Evolutionary conservation across 257 asterid species (phyloP), one percentile per base, ranked within the genome.

Genomic region (Jaltomata sinuosa): DNA sequence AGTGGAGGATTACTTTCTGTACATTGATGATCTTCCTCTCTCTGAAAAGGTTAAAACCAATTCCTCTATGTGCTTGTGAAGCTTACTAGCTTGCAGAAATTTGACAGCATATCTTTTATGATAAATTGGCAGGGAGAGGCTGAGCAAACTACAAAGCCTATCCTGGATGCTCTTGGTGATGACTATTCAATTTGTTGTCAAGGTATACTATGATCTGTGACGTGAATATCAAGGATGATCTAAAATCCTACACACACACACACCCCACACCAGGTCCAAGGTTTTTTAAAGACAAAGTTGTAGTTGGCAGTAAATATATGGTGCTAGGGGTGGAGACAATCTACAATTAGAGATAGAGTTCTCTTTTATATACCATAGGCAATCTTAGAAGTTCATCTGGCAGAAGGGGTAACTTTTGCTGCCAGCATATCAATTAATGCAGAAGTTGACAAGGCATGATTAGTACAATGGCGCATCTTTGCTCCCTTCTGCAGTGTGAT

Each of bases 161-260:
- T 94, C 84, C 92, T 94, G 19, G 96, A 96, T 89, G 97, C 99
- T 91, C 98, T 94, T 89, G 99, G 97, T 31, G 96, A 92, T 19
- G 98, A 92, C 87, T 94, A 93, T 83, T 92, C 99, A n/a, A 82
- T 86, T 87, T 91, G 94, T 79, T 96, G 99, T 86, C 85, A 96
- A 92, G 99, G 99, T 96, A 77, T 16, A 49, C 62, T 77, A 49
- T 77, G 62, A 49, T 49, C 27, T 77, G 29, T 77, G 45, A 49
- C 22, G 3, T 40, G 54, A 40, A 71, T 40, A n/a, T 71, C 54
- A 71, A 71, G 34, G 54, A 6, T 71, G n/a, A 38, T 71, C 34
- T 38, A 3, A 71, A 40, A 54, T 71, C 79, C 54, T 71, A 21
- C 32, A 21, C 79, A 36, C 50, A 34, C 76, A 15, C 76, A 65